Evolutionary conservation across 2,329 filamentous ascomycete species (phyloP), one percentile per base, ranked within the genome.

Genomic region (Cordyceps farinosa): DNA sequence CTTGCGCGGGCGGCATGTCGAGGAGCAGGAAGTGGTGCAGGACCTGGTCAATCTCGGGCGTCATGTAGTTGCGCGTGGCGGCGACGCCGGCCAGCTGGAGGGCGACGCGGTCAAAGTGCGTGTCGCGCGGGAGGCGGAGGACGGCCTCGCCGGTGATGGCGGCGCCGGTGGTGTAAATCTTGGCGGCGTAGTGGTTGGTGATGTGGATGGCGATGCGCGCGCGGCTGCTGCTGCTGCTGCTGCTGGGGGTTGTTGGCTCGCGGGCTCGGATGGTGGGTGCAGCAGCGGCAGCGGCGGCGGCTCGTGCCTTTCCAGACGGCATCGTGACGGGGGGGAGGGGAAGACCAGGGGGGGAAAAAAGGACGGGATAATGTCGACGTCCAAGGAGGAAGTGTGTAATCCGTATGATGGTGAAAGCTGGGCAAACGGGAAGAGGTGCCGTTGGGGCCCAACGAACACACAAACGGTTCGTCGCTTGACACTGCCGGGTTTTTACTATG

Each of bases 151-250:
- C 58, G 38, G 36, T 32, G 50, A 61, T 47, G 50, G 29, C 3
- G n/a, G 22, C n/a, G 29, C 50, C 50, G n/a, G 58, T 36, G 15
- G 48, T 45, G 50, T 61, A 61, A 4, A 47, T 29, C 22, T 54
- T 53, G 48, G 58, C 50, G 36, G 58, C 34, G 15, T 61, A 61
- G 58, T 61, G 58, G 58, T 61, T 54, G 58, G 50, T 32, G 50
- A 61, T 53, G 58, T 29, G 30, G 22, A 61, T 48, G 7, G 45
- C 38, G 40, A 61, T 38, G 58, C 50, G 40, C 8, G 50, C 40
- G 40, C 32, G 34, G 36, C 7, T 17, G 36, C 34, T 38, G 38
- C 22, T 22, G 22, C 22, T 22, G 22, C 22, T 22, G 22, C 22
- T 22, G 22, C 22, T 22, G 22, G 22, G 22, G 22, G 22, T 22